Evolutionary conservation across 2,329 filamentous ascomycete genomes (phyloP).

Genomic region (Thelonectria blattea): DNA sequence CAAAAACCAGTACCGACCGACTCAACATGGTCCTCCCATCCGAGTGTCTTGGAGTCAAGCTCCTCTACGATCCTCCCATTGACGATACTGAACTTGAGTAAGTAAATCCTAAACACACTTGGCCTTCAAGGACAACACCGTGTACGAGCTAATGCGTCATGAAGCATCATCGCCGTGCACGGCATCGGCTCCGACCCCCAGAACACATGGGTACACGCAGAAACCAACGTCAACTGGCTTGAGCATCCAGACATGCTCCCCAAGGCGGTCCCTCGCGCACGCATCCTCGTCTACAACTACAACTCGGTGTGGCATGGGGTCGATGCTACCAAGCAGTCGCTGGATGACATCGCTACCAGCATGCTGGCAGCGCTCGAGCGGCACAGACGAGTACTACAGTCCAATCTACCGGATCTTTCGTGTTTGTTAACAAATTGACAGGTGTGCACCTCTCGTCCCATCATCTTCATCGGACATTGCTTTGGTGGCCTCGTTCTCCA

Average conservation of each 20-base stretch:
- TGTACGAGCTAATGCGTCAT: no score
- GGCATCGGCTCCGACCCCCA: constrained; percentile 18
- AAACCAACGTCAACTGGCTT: constrained; percentile 17
- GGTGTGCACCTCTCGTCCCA: constrained; percentile 11
- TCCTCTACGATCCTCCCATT: not conserved
- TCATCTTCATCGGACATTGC: constrained; percentile 25
- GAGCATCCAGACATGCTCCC: constrained; percentile 15
- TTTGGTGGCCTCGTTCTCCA: constrained; percentile 23
- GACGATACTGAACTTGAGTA: constrained; percentile 13
- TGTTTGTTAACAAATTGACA: not conserved
- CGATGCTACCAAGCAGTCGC: constrained; percentile 3
- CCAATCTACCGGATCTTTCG: no score
- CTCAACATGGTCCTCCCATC: no score
- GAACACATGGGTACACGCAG: constrained; percentile 11
- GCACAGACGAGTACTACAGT: not conserved
- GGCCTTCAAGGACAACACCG: no score
- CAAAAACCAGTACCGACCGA: no score
- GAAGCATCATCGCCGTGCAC: constrained; percentile 19
- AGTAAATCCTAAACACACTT: not conserved
- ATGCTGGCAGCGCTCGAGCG: constrained; percentile 3
- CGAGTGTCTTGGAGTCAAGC: no score
- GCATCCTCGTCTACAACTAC: constrained; percentile 22
- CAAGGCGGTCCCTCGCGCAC: constrained; percentile 6
- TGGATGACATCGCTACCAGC: constrained; percentile 7
- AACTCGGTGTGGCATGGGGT: constrained; percentile 23